phyloP scores from a whole-genome alignment of 345 rosid species.

The Boechera divaricarpa region DNA sequence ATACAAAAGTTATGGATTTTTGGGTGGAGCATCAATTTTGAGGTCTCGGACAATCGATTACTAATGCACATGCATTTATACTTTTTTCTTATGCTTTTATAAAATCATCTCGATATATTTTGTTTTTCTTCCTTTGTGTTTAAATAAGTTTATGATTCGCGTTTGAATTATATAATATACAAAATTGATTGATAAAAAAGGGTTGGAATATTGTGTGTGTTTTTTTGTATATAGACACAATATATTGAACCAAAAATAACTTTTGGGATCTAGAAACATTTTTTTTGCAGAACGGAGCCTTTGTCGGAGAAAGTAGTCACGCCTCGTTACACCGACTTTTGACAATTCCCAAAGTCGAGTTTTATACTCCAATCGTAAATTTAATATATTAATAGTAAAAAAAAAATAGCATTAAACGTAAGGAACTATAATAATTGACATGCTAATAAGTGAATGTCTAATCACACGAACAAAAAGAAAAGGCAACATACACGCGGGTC shows the following conservation, averaged over 20 bases:
- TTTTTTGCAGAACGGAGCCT: slow-evolving; percentile 19
- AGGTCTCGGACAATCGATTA: background rate
- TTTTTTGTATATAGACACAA: background rate
- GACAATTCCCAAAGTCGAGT: slow-evolving; percentile 8
- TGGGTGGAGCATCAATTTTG: background rate
- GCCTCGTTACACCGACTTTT: slow-evolving; percentile 27
- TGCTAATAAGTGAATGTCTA: slow-evolving; percentile 33
- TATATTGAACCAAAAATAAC: background rate
- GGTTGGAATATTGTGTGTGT: background rate
- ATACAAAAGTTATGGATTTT: background rate
- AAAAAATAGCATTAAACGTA: background rate
- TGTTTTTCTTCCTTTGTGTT: background rate
- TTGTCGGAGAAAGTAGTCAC: slow-evolving; percentile 36
- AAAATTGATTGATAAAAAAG: background rate
- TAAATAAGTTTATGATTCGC: background rate
- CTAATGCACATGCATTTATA: background rate
- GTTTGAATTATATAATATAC: background rate
- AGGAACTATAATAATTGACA: slow-evolving; percentile 5
- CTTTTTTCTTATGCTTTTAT: background rate
- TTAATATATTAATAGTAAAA: too few relatives aligned
- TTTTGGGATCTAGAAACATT: slow-evolving; percentile 28
- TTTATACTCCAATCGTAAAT: background rate
- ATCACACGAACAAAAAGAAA: slow-evolving; percentile 38
- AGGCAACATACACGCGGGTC: slow-evolving; percentile 35
- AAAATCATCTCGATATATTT: background rate